These are phyloP conservation scores for Metschnikowia aberdeeniae DNA, from an alignment of 805 yeast species.

Conservation along the genomic window DNA sequence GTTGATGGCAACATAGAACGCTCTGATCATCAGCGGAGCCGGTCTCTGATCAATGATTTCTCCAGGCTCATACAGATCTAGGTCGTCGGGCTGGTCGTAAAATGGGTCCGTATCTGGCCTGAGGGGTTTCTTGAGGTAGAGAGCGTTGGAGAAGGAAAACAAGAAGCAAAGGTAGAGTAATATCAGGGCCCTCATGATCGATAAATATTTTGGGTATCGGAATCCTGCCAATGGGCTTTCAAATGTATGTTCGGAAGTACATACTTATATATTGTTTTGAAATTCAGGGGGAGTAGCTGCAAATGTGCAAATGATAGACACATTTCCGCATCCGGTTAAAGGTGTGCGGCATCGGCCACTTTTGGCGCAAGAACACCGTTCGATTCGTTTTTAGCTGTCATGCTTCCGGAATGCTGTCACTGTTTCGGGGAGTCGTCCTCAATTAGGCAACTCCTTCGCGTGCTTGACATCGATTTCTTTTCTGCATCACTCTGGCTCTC, in stretches of 20 bases:
- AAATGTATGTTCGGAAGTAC: too few relatives aligned
- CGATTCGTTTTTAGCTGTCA: too few relatives aligned
- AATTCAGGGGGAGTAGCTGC: too few relatives aligned
- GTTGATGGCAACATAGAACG: conserved; percentile 6
- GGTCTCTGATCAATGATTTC: conserved; percentile 5
- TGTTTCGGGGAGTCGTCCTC: too few relatives aligned
- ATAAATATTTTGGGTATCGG: background rate
- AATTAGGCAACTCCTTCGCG: too few relatives aligned
- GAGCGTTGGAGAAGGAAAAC: background rate
- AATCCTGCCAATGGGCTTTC: too few relatives aligned
- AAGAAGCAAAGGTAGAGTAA: background rate
- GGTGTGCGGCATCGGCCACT: too few relatives aligned
- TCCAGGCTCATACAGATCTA: conserved; percentile 3
- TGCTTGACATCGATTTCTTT: too few relatives aligned
- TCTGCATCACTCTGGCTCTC: background rate
- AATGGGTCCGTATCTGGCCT: conserved; percentile 7
- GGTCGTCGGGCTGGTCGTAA: conserved; percentile 4
- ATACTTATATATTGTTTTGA: too few relatives aligned
- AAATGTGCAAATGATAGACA: too few relatives aligned
- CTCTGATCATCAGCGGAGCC: conserved; percentile 5
- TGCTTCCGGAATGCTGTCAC: too few relatives aligned
- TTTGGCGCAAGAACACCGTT: background rate
- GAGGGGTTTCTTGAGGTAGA: conserved; percentile 1
- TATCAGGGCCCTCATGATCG: background rate
- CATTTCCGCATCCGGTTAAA: too few relatives aligned